Percentiles rank a stretch among this genome's conserved stretches.
Conservation (phyloP, 441 rosid species). For the Populus tomentosa region DNA sequence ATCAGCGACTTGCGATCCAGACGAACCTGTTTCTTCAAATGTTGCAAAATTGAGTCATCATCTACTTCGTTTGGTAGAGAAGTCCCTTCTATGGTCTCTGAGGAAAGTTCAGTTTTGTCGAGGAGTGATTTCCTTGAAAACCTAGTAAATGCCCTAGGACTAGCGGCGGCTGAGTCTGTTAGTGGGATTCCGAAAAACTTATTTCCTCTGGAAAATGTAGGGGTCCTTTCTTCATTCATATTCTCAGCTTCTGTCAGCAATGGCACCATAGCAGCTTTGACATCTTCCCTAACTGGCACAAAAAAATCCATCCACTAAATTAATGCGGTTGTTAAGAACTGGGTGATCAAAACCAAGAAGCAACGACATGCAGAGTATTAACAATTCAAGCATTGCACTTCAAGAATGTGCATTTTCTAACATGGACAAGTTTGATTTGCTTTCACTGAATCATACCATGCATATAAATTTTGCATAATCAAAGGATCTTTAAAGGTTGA, state of each 20-base stretch:
- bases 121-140: conserved; percentile 43
- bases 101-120: conserved; percentile 47
- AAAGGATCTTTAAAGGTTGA: background rate
- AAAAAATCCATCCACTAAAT: conserved; percentile 15
- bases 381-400: background rate
- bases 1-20: conserved; percentile 79
- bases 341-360: background rate
- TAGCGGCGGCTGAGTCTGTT: conserved; percentile 44
- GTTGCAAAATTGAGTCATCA: conserved; percentile 47
- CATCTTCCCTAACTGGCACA: conserved; percentile 35
- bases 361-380: background rate
- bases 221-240: conserved; percentile 49
- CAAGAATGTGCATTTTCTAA: background rate
- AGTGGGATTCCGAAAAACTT: conserved; percentile 73
- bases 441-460: background rate
- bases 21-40: conserved; percentile 65
- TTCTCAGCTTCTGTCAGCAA: conserved; percentile 42
- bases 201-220: conserved; percentile 55
- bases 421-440: background rate
- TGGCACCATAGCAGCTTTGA: conserved; percentile 33
- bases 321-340: background rate
- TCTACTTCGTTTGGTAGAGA: conserved; percentile 36
- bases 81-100: conserved; percentile 37
- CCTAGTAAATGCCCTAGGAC: conserved; percentile 57
- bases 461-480: background rate